phyloP scores from a whole-genome alignment of 129 eudicot genomes.

The Sambucus nigra region DNA sequence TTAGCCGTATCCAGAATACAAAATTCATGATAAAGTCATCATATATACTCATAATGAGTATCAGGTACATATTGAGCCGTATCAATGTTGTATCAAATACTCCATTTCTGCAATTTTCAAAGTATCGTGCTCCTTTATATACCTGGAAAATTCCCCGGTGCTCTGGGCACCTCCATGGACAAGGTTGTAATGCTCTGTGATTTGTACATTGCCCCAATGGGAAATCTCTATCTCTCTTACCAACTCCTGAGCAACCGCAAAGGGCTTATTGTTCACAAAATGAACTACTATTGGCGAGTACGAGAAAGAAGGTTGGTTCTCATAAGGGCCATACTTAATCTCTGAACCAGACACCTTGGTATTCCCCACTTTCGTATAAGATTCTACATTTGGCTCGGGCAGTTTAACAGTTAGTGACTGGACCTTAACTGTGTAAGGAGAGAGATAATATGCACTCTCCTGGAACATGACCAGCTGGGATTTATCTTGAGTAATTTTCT shows the following conservation, averaged over 20 bases:
- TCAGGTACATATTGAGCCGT: too few species aligned
- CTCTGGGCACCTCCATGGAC: constrained; percentile 75
- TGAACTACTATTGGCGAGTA: constrained; percentile 56
- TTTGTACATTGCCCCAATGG: constrained; percentile 97
- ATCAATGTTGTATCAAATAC: too few species aligned
- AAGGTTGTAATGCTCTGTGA: constrained; percentile 86
- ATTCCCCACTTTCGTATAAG: constrained; percentile 68
- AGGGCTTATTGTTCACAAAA: constrained; percentile 61
- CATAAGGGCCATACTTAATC: constrained; percentile 92
- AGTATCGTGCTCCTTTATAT: too few species aligned
- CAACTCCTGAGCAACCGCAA: constrained; percentile 70
- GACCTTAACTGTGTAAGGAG: constrained; percentile 63
- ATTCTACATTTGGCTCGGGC: constrained; percentile 69
- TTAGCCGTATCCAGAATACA: too few species aligned
- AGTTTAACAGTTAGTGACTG: constrained; percentile 63
- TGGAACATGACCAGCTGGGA: constrained; percentile 66
- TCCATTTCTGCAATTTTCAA: too few species aligned
- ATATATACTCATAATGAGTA: too few species aligned
- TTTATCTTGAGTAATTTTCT: constrained; percentile 81
- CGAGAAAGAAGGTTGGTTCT: constrained; percentile 59
- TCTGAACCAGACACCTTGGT: constrained; percentile 70
- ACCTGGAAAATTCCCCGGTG: constrained; percentile 96
- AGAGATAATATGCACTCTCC: constrained; percentile 67
- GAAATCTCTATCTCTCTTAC: constrained; percentile 93
- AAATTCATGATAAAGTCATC: too few species aligned